Base-by-base conservation (phyloP, 2,329 filamentous ascomycete genomes). In the Biscogniauxia mediterranea region DNA sequence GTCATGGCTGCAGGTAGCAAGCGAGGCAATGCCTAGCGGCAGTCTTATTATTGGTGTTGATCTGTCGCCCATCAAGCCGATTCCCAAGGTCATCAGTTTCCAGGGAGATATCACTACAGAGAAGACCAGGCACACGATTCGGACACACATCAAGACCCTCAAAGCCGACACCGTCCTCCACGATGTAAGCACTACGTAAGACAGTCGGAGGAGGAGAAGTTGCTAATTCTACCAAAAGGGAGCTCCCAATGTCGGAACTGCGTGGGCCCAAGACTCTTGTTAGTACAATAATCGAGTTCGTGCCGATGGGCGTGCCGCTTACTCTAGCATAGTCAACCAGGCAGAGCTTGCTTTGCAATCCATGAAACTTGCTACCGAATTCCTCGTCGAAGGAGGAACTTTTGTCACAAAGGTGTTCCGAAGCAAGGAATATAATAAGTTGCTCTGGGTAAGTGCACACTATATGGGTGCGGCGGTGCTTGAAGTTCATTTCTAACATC, bases 341-440 rank as follows among this genome's bases (percentile, higher is more conserved):
- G 95, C 94, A 61, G 94, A 98, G 78, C 81, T 99, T 57, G 92
- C 91, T 13, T 80, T 99, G 59, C 91, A 97, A 74, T 90, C 92
- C 8, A 84, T 99, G 83, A 97, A 96, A 76, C 81, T 99, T 60
- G 95, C 95, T 2, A 97, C 93, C 0, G 94, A 99, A 68, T 99
- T 99, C 69, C 79, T 99, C 61, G 84, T 87, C 19, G 90, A 94
- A 74, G 92, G 93, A 53, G 95, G 95, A 66, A 94, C 89, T 8
- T 98, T 98, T 67, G 93, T 98, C 52, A 98, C 94, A 59, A 99
- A 99, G 78, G 92, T 99, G 52, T 99, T 99, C 82, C 83, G 95
- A 65, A 96, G 92, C 38, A 98, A 97, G 74, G 94, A 99, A 74
- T 98, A 97, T 81, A 97, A 97, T 74, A 89, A 92, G 11, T 11